A percentile compares a stretch with the other conserved stretches of the same genome.
phyloP scores from a whole-genome alignment of 2,329 filamentous ascomycete genomes.

The Pleomassaria siparia region DNA sequence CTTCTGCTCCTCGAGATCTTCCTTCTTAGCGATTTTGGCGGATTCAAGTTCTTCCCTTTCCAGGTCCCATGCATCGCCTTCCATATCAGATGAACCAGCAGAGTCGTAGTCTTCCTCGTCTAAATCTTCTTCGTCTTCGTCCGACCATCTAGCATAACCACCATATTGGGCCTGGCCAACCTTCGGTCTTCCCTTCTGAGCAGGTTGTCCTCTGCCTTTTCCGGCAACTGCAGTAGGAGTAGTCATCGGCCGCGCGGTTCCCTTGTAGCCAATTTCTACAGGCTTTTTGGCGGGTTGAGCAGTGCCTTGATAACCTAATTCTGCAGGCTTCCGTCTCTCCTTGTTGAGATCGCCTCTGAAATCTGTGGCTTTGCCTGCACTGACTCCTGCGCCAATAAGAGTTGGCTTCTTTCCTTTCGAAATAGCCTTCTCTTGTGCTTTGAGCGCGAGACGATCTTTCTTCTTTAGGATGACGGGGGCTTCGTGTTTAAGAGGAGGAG shows the following conservation, averaged over 20 bases:
- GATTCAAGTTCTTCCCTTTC: constrained; percentile 70
- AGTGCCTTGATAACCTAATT: constrained; percentile 52
- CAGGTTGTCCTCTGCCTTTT: constrained; percentile 23
- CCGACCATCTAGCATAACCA: constrained; percentile 43
- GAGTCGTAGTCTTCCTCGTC: constrained; percentile 67
- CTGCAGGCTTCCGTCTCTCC: constrained; percentile 41
- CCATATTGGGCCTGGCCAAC: constrained; percentile 36
- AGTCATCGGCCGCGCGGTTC: constrained; percentile 35
- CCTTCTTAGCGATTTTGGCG: constrained; percentile 62
- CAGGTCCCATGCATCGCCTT: constrained; percentile 72
- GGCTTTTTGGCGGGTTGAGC: constrained; percentile 45
- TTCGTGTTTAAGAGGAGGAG: constrained; percentile 75
- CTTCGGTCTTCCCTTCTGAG: constrained; percentile 32
- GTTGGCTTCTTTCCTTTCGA: constrained; percentile 37
- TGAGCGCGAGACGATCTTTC: constrained; percentile 54
- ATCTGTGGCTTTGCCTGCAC: constrained; percentile 14
- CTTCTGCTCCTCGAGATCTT: constrained; percentile 53
- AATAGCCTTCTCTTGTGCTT: constrained; percentile 45
- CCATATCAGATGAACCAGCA: constrained; percentile 74
- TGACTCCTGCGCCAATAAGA: constrained; percentile 11
- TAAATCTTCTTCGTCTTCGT: constrained; percentile 50
- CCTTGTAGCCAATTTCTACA: constrained; percentile 40
- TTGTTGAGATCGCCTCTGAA: constrained; percentile 29
- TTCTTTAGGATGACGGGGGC: constrained; percentile 64
- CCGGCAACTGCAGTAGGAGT: constrained; percentile 22